Base-by-base conservation (phyloP, 1,284 basidiomycete genomes). In the Moesziomyces aphidis region DNA sequence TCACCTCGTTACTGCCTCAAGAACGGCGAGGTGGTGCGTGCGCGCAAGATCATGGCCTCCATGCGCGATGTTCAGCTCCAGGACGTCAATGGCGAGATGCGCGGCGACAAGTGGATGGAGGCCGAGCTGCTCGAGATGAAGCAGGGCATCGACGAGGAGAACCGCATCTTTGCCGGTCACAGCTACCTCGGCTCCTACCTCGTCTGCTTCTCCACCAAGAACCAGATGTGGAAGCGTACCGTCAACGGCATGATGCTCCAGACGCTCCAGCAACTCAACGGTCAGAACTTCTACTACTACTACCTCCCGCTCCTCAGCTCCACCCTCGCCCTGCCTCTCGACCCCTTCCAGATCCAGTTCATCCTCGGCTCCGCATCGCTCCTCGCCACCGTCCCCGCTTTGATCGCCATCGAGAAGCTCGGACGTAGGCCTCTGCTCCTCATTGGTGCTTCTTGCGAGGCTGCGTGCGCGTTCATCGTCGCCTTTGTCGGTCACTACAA, bases 1-100 rank as follows among this genome's bases (percentile, higher is more conserved):
- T 94, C 93, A 24, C 93, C 94, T 21, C 92, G 94, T 83, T 95
- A 89, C 89, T 89, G 90, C 55, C 88, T 95, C 86, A 92, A 92
- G 87, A 88, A 88, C 64, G 90, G 89, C 34, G 86, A 87, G 44
- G 85, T 90, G 54, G 89, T 87, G 2, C 60, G 71, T 8, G 85
- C 92, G 8, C 88, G 94, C 57, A 78, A 87, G 21, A 89, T 91
- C 66, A 89, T 95, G 61, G 89, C 89, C 26, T 43, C 58, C 56
- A 22, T 89, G 88, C 1, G 87, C 86, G 65, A 83, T 50, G 89
- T 92, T 0, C 86, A 87, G 52, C 85, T 94, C 47, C 92, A 92
- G 77, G 86, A 88, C 39, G 88, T 91, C 22, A 55, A 66, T 24
- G 81, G 88, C 57, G 88, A 91, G 61, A 86, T 87, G 0, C 81